Evolutionary conservation across 2,329 filamentous ascomycete genomes (phyloP).

Genomic region (Akanthomyces uredinophilus): DNA sequence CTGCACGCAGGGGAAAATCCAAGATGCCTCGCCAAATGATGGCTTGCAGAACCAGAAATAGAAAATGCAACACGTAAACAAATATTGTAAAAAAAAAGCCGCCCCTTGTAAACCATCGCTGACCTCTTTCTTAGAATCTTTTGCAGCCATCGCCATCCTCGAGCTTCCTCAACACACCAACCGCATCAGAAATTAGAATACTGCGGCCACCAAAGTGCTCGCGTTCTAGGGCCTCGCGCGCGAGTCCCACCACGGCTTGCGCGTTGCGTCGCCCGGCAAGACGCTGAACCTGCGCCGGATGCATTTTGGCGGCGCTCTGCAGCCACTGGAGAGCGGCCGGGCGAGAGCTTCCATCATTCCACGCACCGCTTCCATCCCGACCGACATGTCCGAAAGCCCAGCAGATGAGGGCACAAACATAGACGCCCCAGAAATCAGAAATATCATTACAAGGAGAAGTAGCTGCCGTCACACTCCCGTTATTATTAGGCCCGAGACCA

Average conservation of each 20-base stretch:
- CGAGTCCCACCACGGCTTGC: slow-evolving; percentile 43
- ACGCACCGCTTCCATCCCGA: slow-evolving; percentile 17
- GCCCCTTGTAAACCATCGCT: not conserved
- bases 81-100: not conserved
- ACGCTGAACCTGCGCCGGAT: slow-evolving; percentile 34
- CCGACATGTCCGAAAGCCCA: slow-evolving; percentile 48
- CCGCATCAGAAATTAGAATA: slow-evolving; percentile 48
- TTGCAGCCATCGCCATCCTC: slow-evolving; percentile 39
- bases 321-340: slow-evolving; percentile 33
- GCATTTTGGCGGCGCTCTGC: slow-evolving; percentile 35
- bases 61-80: not conserved
- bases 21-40: not conserved
- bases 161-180: slow-evolving; percentile 47
- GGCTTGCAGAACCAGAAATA: not conserved
- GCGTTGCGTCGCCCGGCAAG: slow-evolving; percentile 38
- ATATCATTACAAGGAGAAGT: slow-evolving; percentile 31
- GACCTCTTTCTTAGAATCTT: slow-evolving; percentile 32
- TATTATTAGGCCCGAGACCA: slow-evolving; percentile 18
- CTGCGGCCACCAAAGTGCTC: slow-evolving; percentile 46
- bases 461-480: slow-evolving; percentile 8
- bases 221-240: slow-evolving; percentile 40
- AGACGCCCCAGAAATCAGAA: slow-evolving; percentile 50
- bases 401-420: slow-evolving; percentile 53
- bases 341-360: slow-evolving; percentile 20
- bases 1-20: not conserved